A percentile compares a stretch with the other conserved stretches of the same genome.
These are phyloP conservation scores for Paraurostyla sp. DNA, from an alignment of 73 alveolate species.

Conservation along the genomic window DNA sequence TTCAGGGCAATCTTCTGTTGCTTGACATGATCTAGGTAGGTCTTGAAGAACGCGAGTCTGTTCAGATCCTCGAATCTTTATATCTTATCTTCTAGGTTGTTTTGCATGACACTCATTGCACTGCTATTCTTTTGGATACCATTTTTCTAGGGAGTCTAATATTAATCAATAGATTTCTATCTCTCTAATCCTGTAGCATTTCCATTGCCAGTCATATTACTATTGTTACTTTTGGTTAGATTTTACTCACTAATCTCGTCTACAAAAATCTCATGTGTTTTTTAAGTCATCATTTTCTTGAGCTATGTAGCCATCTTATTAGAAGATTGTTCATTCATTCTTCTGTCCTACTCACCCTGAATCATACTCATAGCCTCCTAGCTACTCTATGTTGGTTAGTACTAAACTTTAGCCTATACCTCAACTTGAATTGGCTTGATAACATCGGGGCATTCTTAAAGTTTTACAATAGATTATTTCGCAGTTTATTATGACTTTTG, in stretches of 20 bases:
- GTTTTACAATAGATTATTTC: too few species aligned
- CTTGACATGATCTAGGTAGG: not conserved
- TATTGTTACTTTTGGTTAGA: too few species aligned
- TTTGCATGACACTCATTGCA: not conserved
- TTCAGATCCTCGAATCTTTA: conserved; percentile 19
- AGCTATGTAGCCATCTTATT: not conserved
- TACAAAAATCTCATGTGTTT: not conserved
- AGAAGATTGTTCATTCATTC: not conserved
- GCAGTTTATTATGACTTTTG: too few species aligned
- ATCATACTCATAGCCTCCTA: not conserved
- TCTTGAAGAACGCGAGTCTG: conserved; percentile 20
- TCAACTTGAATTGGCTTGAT: too few species aligned
- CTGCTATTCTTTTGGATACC: not conserved
- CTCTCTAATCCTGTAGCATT: too few species aligned
- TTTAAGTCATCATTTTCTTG: conserved; percentile 6
- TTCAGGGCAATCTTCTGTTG: not conserved
- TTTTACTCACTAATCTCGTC: too few species aligned
- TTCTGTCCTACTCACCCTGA: not conserved
- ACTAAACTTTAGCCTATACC: too few species aligned
- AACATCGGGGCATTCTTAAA: too few species aligned
- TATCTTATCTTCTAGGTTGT: not conserved
- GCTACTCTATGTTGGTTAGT: not conserved
- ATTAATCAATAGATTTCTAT: not conserved
- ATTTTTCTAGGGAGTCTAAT: not conserved
- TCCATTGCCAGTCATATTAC: too few species aligned